Evolutionary conservation across 2,329 filamentous ascomycete species (phyloP).

Genomic region (Ceratocystis alfenasii): DNA sequence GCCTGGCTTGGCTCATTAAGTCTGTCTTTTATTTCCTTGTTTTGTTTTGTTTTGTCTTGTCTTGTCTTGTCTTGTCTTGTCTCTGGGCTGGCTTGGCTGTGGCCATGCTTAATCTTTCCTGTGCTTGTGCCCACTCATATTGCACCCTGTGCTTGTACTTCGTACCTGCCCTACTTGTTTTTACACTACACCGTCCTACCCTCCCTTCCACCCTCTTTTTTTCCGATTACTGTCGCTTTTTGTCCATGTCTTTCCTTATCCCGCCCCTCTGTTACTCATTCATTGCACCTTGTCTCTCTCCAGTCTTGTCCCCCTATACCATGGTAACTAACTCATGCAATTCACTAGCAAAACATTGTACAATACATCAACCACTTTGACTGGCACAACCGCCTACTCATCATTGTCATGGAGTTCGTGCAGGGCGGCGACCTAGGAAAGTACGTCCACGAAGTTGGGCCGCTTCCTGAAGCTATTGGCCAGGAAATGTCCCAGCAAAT

Average conservation of each 20-base stretch:
- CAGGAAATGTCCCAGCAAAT: conserved; percentile 64
- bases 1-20: background rate
- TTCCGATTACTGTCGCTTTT: background rate
- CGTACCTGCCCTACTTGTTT: too few relatives aligned
- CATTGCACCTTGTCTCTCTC: conserved; percentile 16
- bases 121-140: too few relatives aligned
- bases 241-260: background rate
- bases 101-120: too few relatives aligned
- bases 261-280: background rate
- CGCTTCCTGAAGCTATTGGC: conserved; percentile 56
- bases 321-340: conserved; percentile 31
- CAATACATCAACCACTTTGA: conserved; percentile 83
- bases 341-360: conserved; percentile 59
- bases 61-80: background rate
- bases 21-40: background rate
- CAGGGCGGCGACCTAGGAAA: conserved; percentile 70
- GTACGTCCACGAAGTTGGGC: conserved; percentile 49
- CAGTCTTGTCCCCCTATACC: conserved; percentile 21
- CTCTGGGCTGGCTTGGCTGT: background rate
- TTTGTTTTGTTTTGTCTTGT: background rate
- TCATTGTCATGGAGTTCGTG: conserved; percentile 95
- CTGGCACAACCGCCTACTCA: conserved; percentile 68
- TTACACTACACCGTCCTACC: conserved; percentile 18
- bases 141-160: too few relatives aligned
- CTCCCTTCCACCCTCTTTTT: background rate